These are phyloP conservation scores for Pseudopyrenochaeta lycopersici DNA, from an alignment of 2,329 filamentous ascomycete genomes.

Conservation along the genomic window DNA sequence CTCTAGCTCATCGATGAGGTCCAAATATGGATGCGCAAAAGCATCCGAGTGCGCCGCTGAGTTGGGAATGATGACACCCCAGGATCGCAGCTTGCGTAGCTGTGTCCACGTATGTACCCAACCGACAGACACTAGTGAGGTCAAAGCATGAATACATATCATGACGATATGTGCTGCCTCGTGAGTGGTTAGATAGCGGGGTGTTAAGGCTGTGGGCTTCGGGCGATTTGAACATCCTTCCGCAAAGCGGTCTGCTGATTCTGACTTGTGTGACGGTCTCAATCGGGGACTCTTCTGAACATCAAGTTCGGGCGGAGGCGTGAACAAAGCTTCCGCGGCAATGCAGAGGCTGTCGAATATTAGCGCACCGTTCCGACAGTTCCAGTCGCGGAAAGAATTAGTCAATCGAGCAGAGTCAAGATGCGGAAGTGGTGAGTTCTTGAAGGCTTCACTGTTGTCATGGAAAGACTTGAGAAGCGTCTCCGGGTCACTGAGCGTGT, in stretches of 20 bases:
- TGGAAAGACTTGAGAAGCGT: slow-evolving; percentile 46
- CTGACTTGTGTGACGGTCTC: slow-evolving; percentile 24
- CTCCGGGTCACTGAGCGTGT: slow-evolving; percentile 41
- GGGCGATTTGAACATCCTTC: not conserved
- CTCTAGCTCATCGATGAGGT: slow-evolving; percentile 56
- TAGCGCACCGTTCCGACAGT: slow-evolving; percentile 41
- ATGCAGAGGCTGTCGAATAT: slow-evolving; percentile 49
- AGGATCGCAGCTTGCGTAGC: slow-evolving; percentile 49
- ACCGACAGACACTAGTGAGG: slow-evolving; percentile 41
- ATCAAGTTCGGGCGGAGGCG: slow-evolving; percentile 44
- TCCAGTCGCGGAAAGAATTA: slow-evolving; percentile 46
- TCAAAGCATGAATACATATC: slow-evolving; percentile 53
- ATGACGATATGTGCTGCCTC: slow-evolving; percentile 54
- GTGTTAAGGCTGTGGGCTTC: not conserved
- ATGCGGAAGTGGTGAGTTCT: slow-evolving; percentile 44
- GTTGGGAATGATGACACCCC: slow-evolving; percentile 46
- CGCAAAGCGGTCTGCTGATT: not conserved
- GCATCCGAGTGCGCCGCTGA: slow-evolving; percentile 27
- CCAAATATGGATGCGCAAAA: slow-evolving; percentile 41
- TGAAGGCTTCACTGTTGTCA: slow-evolving; percentile 31
- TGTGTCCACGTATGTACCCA: slow-evolving; percentile 44
- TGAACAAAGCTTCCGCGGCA: slow-evolving; percentile 43
- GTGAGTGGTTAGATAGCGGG: slow-evolving; percentile 38
- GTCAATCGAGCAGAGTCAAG: slow-evolving; percentile 41
- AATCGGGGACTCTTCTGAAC: slow-evolving; percentile 33